Evolutionary conservation across 2,329 filamentous ascomycete genomes (phyloP), one percentile per base, ranked within the genome.

Genomic region (Diaporthe destruens): DNA sequence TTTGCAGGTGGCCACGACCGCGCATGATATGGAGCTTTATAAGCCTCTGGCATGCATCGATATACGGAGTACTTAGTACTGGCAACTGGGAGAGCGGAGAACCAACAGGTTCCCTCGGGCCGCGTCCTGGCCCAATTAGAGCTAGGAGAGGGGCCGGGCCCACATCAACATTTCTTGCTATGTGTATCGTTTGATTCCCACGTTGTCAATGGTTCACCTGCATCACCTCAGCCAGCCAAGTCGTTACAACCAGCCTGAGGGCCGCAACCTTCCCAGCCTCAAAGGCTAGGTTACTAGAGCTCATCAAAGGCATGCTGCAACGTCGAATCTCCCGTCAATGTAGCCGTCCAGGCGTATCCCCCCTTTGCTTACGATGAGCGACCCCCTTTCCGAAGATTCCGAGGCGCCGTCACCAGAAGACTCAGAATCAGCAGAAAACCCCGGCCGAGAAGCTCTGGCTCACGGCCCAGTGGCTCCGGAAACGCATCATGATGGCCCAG

Each of bases 111-210:
- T 53, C 44, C 44, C 36, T 34, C 29, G 61, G 44, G 44, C 61
- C 61, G 20, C 9, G 61, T 66, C 32, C 61, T 51, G n/a, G 32
- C 61, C 61, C 61, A 66, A 66, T 66, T 39, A 39, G 61, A 66
- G 47, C 61, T 36, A 18, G 16, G 61, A 53, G 51, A 66, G 61
- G 61, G 61, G 61, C 47, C 61, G 61, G 61, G 61, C 32, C 61
- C 61, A 66, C 61, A 39, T 39, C 29, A 66, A n/a, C 47, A 66
- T 53, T 66, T 66, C 61, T 53, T 66, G 61, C 44, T 66, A 53
- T 66, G 32, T 53, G 32, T 66, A 39, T 66, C 61, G 61, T 66
- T 53, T 66, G 47, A 20, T 18, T 65, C 61, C 61, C 61, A 66
- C 61, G 61, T 39, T 66, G 61, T n/a, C 61, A 39, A 25, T 53